Evolutionary conservation across 257 asterid species (phyloP), one percentile per base, ranked within the genome.

Genomic region (Fraxinus excelsior): DNA sequence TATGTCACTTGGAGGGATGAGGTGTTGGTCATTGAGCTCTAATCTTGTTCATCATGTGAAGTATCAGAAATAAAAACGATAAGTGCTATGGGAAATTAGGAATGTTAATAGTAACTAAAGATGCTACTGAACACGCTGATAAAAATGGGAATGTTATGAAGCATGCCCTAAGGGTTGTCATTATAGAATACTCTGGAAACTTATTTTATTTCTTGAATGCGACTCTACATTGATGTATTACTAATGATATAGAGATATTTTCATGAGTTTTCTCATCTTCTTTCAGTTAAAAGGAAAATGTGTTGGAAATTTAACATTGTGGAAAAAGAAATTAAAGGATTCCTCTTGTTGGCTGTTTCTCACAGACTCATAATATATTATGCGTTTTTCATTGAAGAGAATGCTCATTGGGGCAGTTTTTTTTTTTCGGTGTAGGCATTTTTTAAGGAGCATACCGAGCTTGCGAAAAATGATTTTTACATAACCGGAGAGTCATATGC

Each of bases 401-500:
- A 32, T 60, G 69, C 80, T 77, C 19, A 68, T 23, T 8, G 28
- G 16, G 14, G 28, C 38, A 40, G 3, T 49, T 49, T 16, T 49
- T 18, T 51, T 5, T 49, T 49, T 5, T 49, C 0, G 21, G 8
- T 74, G n/a, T 44, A 75, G 79, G 73, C 67, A 13, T 75, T 75
- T 42, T 75, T 66, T 53, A 66, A 66, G 72, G 64, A 44, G 11
- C 79, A 75, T 37, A 73, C 79, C 10, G 29, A 44, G 28, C 69
- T 64, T 75, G 66, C 44, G n/a, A 66, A 75, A 23, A 66, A 75
- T 75, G 79, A 75, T 21, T 75, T 75, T 42, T 75, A 64, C 56
- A 75, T 66, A 75, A 66, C 72, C 34, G 73, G 67, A 38, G 79
- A 75, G 35, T 75, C 67, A 29, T 75, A 75, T 75, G 79, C 66